Evolutionary conservation across 2,329 filamentous ascomycete species (phyloP), one percentile per base, ranked within the genome.

Genomic region (Tricladium varicosporioides): DNA sequence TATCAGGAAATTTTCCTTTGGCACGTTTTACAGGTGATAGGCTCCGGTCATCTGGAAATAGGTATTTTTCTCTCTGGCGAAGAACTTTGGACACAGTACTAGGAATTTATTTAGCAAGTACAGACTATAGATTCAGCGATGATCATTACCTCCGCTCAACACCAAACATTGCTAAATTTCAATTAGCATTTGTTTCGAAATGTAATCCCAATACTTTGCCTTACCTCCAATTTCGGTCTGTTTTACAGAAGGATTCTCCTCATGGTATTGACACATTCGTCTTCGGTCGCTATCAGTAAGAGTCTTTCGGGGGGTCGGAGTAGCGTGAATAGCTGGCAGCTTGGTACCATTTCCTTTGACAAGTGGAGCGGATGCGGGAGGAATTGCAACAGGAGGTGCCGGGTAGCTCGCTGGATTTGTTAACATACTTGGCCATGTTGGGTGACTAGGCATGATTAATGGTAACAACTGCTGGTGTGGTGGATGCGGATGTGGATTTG

Each of bases 1-100:
- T 92, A 74, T 97, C 92, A 10, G 91, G 91, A 48, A 84, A 88
- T 72, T 93, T 94, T 53, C 89, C 87, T 75, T 96, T 96, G 56
- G 83, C 78, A 64, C 89, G 87, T 73, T 94, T 96, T 63, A 89
- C 83, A 5, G 91, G 89, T 46, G 92, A 93, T 65, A 82, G 84
- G 70, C 80, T 91, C 64, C 86, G 88, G 72, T 91, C 92, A 68
- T 90, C 90, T 53, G 85, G 85, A 68, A 87, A 89, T 14, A 97
- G 81, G 73, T 96, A 97, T 72, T 95, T 94, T 62, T 99, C 94
- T 76, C 93, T 96, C 69, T 96, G 88, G 53, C 93, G 87, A 63
- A 99, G 75, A 54, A 97, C 94, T 72, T 99, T 99, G 54, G 94
- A 99, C n/a, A 99, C 94, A 49, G 94, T 99, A 76, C 94, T 99